These are phyloP conservation scores for Lophiotrema nucula DNA, from an alignment of 495 filamentous ascomycete genomes.

Conservation along the genomic window DNA sequence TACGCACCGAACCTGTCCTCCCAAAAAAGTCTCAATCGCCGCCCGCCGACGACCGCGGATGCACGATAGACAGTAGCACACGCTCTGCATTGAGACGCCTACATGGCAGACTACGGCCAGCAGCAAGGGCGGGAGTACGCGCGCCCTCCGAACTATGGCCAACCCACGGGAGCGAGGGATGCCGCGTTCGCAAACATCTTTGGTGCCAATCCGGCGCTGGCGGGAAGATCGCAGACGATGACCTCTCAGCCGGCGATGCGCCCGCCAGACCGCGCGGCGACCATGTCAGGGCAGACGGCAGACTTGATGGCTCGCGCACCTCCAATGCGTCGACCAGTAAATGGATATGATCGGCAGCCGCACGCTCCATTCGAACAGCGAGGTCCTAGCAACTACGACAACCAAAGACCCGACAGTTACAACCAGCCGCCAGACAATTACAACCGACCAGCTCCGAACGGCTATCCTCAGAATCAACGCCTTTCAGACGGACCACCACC, in stretches of 20 bases:
- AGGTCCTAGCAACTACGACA: conserved; percentile 42
- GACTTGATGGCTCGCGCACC: conserved; percentile 58
- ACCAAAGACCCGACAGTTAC: conserved; percentile 40
- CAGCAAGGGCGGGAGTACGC: conserved; percentile 72
- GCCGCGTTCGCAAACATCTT: conserved; percentile 97
- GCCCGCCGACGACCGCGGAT: conserved; percentile 21
- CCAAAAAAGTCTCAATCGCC: not conserved
- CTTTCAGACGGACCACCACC: conserved; percentile 29
- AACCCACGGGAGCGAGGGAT: conserved; percentile 78
- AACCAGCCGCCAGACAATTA: conserved; percentile 39
- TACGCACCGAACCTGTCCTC: conserved; percentile 6
- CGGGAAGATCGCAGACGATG: conserved; percentile 85
- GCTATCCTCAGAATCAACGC: conserved; percentile 57
- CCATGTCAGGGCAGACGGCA: conserved; percentile 70
- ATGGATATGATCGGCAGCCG: conserved; percentile 30
- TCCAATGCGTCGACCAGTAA: conserved; percentile 55
- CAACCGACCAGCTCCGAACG: conserved; percentile 48
- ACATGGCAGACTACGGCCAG: conserved; percentile 79
- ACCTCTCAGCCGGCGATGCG: conserved; percentile 59
- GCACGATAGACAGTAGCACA: not conserved
- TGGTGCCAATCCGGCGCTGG: conserved; percentile 72
- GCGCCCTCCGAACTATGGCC: conserved; percentile 62
- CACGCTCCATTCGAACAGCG: conserved; percentile 30
- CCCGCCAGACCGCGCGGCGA: conserved; percentile 79
- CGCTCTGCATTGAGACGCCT: conserved; percentile 2